phyloP scores from a whole-genome alignment of 2,329 filamentous ascomycete species.

The Fusarium sulawesiense region DNA sequence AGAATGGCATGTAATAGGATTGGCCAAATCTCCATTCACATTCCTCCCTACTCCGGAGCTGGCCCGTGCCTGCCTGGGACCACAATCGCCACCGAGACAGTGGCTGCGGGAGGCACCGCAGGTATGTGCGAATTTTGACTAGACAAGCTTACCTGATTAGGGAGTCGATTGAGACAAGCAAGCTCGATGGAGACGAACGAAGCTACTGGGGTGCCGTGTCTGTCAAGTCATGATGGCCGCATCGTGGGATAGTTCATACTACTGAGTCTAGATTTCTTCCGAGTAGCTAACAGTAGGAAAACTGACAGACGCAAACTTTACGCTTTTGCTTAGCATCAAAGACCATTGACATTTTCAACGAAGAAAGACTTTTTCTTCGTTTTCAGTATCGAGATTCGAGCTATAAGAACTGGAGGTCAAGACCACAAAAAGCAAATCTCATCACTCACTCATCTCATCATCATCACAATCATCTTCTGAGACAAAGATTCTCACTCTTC shows the following conservation, averaged over 20 bases:
- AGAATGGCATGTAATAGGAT: slow-evolving; percentile 10
- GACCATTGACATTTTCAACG: not conserved
- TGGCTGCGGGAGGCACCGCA: slow-evolving; percentile 15
- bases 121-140: not conserved
- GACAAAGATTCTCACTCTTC: not conserved
- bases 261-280: not conserved
- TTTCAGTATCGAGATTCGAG: not conserved
- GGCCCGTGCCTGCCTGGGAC: not conserved
- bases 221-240: not conserved
- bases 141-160: not conserved
- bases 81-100: not conserved
- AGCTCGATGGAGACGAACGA: not conserved
- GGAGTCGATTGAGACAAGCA: not conserved
- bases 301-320: not conserved
- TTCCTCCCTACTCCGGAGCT: not conserved
- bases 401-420: slow-evolving; percentile 18
- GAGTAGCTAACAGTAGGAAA: not conserved
- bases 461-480: not conserved
- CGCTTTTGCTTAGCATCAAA: not conserved
- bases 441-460: slow-evolving; percentile 13
- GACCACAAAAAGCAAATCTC: not conserved
- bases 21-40: not conserved
- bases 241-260: not conserved
- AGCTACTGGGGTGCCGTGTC: not conserved
- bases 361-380: not conserved